Conservation (phyloP, 495 filamentous ascomycete species). For the Rhizodiscina lignyota region DNA sequence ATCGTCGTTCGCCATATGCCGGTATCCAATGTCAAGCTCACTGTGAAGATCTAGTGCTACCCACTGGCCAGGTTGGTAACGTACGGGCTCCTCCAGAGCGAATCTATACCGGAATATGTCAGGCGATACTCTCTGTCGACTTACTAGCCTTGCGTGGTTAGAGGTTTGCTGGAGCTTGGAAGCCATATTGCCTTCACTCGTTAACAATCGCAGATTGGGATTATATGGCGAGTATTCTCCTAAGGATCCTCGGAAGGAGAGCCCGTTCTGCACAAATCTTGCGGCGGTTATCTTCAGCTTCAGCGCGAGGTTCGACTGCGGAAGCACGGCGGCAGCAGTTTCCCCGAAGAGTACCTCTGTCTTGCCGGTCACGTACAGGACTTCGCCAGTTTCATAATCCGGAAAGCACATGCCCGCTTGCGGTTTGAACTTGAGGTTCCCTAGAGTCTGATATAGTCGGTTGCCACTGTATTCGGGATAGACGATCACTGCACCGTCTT, state of each 20-base stretch:
- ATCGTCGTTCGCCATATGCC: constrained; percentile 67
- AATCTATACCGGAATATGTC: constrained; percentile 46
- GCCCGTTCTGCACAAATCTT: constrained; percentile 40
- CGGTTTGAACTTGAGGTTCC: constrained; percentile 52
- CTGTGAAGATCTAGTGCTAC: constrained; percentile 51
- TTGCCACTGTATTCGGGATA: constrained; percentile 78
- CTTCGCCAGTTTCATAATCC: constrained; percentile 51
- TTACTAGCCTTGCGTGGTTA: constrained; percentile 33
- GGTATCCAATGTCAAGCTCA: constrained; percentile 53
- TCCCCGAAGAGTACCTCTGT: constrained; percentile 47
- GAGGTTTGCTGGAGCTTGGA: constrained; percentile 5
- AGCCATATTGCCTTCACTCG: constrained; percentile 26
- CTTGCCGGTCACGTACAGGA: constrained; percentile 52
- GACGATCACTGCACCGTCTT: constrained; percentile 32
- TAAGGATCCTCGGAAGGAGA: constrained; percentile 46
- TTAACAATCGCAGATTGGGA: constrained; percentile 38
- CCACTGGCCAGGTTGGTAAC: constrained; percentile 39
- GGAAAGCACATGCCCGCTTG: constrained; percentile 49
- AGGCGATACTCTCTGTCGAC: constrained; percentile 30
- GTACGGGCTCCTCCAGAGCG: not conserved
- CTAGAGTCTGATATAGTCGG: constrained; percentile 64
- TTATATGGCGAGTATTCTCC: constrained; percentile 57
- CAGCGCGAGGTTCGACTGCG: constrained; percentile 55
- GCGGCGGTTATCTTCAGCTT: constrained; percentile 43
- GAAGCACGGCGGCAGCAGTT: constrained; percentile 39